Base-by-base conservation (phyloP, 495 filamentous ascomycete species). In the Gamarada debralockiae region DNA sequence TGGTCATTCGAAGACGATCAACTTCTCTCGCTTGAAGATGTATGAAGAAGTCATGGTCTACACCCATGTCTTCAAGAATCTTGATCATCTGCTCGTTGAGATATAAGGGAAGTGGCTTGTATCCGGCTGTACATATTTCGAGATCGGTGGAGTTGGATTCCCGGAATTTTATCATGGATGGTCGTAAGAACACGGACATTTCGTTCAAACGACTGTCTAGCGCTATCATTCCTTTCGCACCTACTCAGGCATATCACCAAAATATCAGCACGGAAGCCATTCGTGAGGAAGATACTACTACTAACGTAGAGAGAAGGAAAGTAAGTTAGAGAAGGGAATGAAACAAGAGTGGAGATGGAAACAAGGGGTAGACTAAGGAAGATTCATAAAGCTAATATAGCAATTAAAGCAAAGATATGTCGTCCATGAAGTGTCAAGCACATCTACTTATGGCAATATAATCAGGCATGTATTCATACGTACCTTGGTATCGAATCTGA, bases 61-160 rank as follows among this genome's bases (percentile, higher is more conserved):
- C 81, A 8, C 57, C 58, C 71, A 78, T 74, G 57, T 93, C 90
- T 57, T 95, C 90, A 24, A 95, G 61, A 24, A 92, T 87, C 63
- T 93, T 92, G 61, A 95, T 88, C 31, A 89, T 64, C 44, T 86
- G 86, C 1, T 82, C 79, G 60, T 92, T 92, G 2, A 95, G 76
- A 34, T 81, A 76, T 58, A 89, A 72, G 0, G 83, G 80, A 12
- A 92, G 74, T 0, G 84, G 84, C 37, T 73, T 79, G 20, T 75
- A 78, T 2, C 77, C 79, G 34, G 78, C 71, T 38, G 82, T 84
- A 59, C 89, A 93, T 48, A 95, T 88, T 55, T 92, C 90, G 3
- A 93, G 72, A 34, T 81, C 69, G 5, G 57, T 55, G 31, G 59
- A 67, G 18, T 80, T 73, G 0, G 65, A 58, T 21, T 77, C 80